Conservation (phyloP, 805 yeast species). For the Priceomyces carsonii region DNA sequence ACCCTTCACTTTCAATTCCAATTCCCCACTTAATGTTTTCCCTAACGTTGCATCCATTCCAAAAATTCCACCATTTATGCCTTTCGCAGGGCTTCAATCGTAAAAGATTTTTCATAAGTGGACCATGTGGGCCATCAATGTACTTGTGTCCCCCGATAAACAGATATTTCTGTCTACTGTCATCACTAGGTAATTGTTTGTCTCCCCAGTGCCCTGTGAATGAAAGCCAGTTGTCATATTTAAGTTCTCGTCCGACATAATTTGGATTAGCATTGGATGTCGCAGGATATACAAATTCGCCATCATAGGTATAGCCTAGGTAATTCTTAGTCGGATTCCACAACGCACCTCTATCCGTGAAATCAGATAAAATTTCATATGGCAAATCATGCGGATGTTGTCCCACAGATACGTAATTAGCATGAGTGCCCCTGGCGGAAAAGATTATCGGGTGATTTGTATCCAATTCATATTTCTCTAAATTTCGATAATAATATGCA, state of each 20-base stretch:
- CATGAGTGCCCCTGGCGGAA: conserved; percentile 95
- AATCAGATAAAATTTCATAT: conserved; percentile 84
- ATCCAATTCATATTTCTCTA: conserved; percentile 59
- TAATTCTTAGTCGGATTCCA: conserved; percentile 92
- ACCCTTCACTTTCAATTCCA: conserved; percentile 87
- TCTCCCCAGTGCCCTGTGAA: conserved; percentile 93
- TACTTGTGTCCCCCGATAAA: conserved; percentile 83
- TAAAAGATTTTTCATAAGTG: conserved; percentile 71
- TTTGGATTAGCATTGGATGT: conserved; percentile 41
- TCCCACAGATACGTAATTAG: conserved; percentile 94
- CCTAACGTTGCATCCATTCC: conserved; percentile 80
- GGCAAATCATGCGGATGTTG: conserved; percentile 96
- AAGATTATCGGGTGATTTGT: conserved; percentile 69
- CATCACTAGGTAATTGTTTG: conserved; percentile 59
- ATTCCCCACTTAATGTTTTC: conserved; percentile 75
- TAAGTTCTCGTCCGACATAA: conserved; percentile 51
- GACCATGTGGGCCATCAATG: conserved; percentile 94
- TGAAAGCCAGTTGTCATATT: conserved; percentile 74
- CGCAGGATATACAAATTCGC: conserved; percentile 47
- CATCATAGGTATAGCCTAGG: conserved; percentile 79
- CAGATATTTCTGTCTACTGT: conserved; percentile 82
- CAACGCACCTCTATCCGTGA: conserved; percentile 90
- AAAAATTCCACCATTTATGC: conserved; percentile 89
- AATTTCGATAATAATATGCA: conserved; percentile 74
- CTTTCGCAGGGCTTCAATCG: conserved; percentile 78